A percentile compares a stretch with the other conserved stretches of the same genome.
phyloP scores from a whole-genome alignment of 2,329 filamentous ascomycete species.

The Pezicula carpinea region DNA sequence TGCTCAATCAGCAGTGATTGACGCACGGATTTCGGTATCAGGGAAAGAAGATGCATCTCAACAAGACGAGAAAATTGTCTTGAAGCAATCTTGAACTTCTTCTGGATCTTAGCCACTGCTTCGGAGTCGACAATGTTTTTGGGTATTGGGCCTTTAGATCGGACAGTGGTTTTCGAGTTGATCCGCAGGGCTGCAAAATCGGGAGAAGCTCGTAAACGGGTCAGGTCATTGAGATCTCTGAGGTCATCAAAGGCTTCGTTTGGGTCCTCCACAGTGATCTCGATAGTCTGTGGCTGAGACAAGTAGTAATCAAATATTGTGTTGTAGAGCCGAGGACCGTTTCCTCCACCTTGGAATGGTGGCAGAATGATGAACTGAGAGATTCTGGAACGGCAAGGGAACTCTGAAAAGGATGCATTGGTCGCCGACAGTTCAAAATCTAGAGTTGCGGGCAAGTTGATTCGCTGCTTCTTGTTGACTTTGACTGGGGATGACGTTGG shows the following conservation, averaged over 20 bases:
- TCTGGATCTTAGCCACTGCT: conserved; percentile 51
- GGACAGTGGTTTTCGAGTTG: conserved; percentile 46
- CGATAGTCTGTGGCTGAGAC: conserved; percentile 62
- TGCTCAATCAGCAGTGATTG: conserved; percentile 40
- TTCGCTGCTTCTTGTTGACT: conserved; percentile 22
- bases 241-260: conserved; percentile 81
- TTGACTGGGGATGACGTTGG: conserved; percentile 35
- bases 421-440: conserved; percentile 36
- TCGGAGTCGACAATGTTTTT: conserved; percentile 54
- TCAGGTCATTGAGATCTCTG: conserved; percentile 69
- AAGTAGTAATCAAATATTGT: conserved; percentile 70
- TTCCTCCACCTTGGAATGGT: conserved; percentile 75
- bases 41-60: conserved; percentile 69
- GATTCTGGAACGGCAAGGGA: conserved; percentile 76
- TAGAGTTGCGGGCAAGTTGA: conserved; percentile 20
- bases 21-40: conserved; percentile 51
- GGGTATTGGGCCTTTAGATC: conserved; percentile 42
- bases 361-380: conserved; percentile 92
- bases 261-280: conserved; percentile 92
- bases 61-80: conserved; percentile 72
- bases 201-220: conserved; percentile 54
- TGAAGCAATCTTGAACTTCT: conserved; percentile 64
- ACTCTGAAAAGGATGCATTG: conserved; percentile 43
- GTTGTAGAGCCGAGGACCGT: conserved; percentile 77
- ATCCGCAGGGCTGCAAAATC: conserved; percentile 54